These are phyloP conservation scores for Alternaria novae-zelandiae DNA, from an alignment of 2,329 filamentous ascomycete species.

Conservation along the genomic window DNA sequence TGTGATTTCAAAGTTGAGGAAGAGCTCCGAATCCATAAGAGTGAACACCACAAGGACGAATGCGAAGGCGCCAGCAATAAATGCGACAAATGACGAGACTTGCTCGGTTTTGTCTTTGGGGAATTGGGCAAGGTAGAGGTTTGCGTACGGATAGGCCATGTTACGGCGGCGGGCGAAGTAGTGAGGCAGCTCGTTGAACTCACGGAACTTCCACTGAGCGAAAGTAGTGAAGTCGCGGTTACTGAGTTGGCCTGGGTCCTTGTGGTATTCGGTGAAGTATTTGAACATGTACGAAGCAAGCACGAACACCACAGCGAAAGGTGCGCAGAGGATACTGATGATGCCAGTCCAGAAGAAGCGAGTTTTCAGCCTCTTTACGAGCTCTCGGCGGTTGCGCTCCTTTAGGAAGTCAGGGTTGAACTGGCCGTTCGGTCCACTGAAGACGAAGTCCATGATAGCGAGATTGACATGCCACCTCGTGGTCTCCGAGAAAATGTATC, in stretches of 20 bases:
- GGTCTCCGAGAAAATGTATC: constrained; percentile 85
- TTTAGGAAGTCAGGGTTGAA: constrained; percentile 86
- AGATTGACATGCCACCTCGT: constrained; percentile 92
- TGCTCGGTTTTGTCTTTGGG: constrained; percentile 94
- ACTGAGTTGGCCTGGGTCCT: constrained; percentile 86
- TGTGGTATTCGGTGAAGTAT: constrained; percentile 97
- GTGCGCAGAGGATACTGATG: constrained; percentile 85
- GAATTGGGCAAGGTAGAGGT: constrained; percentile 92
- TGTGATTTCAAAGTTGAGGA: constrained; percentile 90
- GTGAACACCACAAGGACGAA: constrained; percentile 85
- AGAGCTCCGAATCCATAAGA: constrained; percentile 87
- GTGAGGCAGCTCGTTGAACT: constrained; percentile 96
- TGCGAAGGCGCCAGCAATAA: constrained; percentile 84
- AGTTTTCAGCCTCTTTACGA: constrained; percentile 78
- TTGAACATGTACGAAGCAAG: constrained; percentile 90
- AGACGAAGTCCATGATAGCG: constrained; percentile 91
- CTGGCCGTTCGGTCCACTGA: constrained; percentile 81
- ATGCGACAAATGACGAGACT: constrained; percentile 81
- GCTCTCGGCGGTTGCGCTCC: constrained; percentile 75
- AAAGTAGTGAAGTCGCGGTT: constrained; percentile 89
- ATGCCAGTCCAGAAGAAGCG: constrained; percentile 84
- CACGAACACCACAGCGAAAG: constrained; percentile 85
- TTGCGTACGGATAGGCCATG: constrained; percentile 94
- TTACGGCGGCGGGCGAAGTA: constrained; percentile 88
- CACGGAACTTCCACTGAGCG: constrained; percentile 97